A percentile compares a stretch with the other conserved stretches of the same genome.
Evolutionary conservation across 768 basidiomycete species (phyloP).

Genomic region (Daedalea quercina): DNA sequence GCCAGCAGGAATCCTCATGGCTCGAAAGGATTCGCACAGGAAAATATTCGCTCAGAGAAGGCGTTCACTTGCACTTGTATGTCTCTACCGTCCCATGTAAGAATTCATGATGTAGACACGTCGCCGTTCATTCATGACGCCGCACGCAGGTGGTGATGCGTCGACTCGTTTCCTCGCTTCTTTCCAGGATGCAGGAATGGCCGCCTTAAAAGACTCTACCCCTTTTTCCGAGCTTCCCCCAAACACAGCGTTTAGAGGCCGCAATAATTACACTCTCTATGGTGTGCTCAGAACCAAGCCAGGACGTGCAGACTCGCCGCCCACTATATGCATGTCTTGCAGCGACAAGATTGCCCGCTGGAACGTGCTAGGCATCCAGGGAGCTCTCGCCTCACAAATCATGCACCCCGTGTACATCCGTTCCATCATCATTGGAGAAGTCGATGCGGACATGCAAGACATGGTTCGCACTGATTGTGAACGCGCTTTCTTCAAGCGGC

Average conservation of each 20-base stretch:
- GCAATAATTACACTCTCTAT: constrained; percentile 68
- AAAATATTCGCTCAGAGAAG: constrained; percentile 39
- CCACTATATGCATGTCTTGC: constrained; percentile 84
- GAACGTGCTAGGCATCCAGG: constrained; percentile 81
- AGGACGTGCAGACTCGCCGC: constrained; percentile 83
- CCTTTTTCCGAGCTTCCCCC: constrained; percentile 25
- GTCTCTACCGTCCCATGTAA: constrained; percentile 67
- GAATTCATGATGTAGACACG: constrained; percentile 10
- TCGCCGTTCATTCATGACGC: not conserved
- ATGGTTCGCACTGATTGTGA: constrained; percentile 55
- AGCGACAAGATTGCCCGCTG: constrained; percentile 92
- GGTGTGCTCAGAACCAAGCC: constrained; percentile 91
- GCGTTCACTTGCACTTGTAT: constrained; percentile 59
- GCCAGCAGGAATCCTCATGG: constrained; percentile 40
- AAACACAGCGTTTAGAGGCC: constrained; percentile 54
- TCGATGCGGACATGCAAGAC: constrained; percentile 33
- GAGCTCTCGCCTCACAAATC: constrained; percentile 57
- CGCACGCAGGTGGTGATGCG: constrained; percentile 74
- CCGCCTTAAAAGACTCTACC: constrained; percentile 55
- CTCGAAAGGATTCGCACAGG: constrained; percentile 30
- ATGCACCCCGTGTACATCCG: constrained; percentile 60
- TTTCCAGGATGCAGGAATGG: constrained; percentile 69
- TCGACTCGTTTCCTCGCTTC: constrained; percentile 75
- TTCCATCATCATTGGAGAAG: constrained; percentile 67
- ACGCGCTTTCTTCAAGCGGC: constrained; percentile 56